Conservation (phyloP, 495 filamentous ascomycete species). For the Penicillium verhagenii region DNA sequence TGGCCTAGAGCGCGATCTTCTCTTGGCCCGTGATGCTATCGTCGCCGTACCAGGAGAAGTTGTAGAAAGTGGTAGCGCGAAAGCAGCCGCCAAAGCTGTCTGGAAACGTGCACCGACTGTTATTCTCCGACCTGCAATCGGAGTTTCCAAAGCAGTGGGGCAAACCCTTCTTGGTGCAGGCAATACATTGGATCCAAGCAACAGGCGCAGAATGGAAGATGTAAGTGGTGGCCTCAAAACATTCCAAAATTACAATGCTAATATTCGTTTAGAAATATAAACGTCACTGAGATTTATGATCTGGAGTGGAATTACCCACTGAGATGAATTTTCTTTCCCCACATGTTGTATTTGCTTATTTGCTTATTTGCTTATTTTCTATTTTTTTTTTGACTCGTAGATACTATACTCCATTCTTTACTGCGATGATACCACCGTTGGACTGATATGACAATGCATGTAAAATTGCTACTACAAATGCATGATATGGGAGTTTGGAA, state of each 20-base stretch:
- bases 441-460: not conserved
- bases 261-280: slow-evolving; percentile 40
- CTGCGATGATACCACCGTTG: slow-evolving; percentile 6
- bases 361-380: not conserved
- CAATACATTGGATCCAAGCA: slow-evolving; percentile 83
- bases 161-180: slow-evolving; percentile 91
- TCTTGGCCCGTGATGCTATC: slow-evolving; percentile 82
- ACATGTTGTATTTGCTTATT: not conserved
- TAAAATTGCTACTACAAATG: slow-evolving; percentile 10
- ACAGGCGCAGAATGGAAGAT: slow-evolving; percentile 81
- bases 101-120: slow-evolving; percentile 82
- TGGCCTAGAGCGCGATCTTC: slow-evolving; percentile 81
- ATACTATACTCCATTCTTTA: slow-evolving; percentile 1
- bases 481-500: slow-evolving; percentile 10
- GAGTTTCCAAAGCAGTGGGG: slow-evolving; percentile 83
- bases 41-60: slow-evolving; percentile 92
- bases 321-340: not conserved
- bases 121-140: slow-evolving; percentile 85
- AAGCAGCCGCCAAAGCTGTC: slow-evolving; percentile 78
- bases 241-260: not conserved
- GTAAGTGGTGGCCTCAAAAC: slow-evolving; percentile 50
- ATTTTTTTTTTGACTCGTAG: not conserved
- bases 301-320: not conserved
- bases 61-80: slow-evolving; percentile 79
- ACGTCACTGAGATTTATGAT: slow-evolving; percentile 29